These are phyloP conservation scores for Colletotrichum spaethianum DNA, from an alignment of 2,329 filamentous ascomycete species.

Conservation along the genomic window DNA sequence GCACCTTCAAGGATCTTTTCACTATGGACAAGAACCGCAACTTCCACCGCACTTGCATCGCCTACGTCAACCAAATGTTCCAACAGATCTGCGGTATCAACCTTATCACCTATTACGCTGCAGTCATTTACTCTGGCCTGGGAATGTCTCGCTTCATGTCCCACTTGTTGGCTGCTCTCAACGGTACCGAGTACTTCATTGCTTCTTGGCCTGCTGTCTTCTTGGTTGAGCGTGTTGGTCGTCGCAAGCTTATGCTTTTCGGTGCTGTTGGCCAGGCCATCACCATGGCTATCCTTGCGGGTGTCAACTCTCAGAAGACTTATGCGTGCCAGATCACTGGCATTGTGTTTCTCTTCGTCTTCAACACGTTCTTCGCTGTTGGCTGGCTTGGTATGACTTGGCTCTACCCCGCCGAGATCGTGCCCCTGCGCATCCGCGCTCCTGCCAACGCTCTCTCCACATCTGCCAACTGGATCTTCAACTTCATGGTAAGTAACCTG, in stretches of 20 bases:
- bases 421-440: constrained; percentile 71
- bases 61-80: constrained; percentile 71
- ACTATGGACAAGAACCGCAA: constrained; percentile 70
- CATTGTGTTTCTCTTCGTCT: constrained; percentile 70
- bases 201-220: constrained; percentile 73
- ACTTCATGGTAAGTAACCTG: constrained; percentile 62
- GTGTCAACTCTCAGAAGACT: constrained; percentile 52
- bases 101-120: constrained; percentile 48
- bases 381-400: constrained; percentile 74
- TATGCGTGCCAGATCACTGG: constrained; percentile 48
- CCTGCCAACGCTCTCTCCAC: constrained; percentile 71
- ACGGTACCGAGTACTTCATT: constrained; percentile 61
- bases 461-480: constrained; percentile 73
- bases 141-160: constrained; percentile 69
- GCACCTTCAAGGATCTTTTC: constrained; percentile 70
- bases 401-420: constrained; percentile 74
- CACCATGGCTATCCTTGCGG: constrained; percentile 75
- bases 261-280: constrained; percentile 74
- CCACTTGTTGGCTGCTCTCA: constrained; percentile 70
- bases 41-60: constrained; percentile 68
- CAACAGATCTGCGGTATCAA: constrained; percentile 55
- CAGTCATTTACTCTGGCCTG: constrained; percentile 54
- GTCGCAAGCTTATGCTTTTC: constrained; percentile 80
- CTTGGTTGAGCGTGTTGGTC: constrained; percentile 76
- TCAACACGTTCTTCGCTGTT: constrained; percentile 73